Percentiles rank a stretch among this genome's conserved stretches.
Conservation (phyloP, 2,329 filamentous ascomycete genomes). For the Fusarium sororula region DNA sequence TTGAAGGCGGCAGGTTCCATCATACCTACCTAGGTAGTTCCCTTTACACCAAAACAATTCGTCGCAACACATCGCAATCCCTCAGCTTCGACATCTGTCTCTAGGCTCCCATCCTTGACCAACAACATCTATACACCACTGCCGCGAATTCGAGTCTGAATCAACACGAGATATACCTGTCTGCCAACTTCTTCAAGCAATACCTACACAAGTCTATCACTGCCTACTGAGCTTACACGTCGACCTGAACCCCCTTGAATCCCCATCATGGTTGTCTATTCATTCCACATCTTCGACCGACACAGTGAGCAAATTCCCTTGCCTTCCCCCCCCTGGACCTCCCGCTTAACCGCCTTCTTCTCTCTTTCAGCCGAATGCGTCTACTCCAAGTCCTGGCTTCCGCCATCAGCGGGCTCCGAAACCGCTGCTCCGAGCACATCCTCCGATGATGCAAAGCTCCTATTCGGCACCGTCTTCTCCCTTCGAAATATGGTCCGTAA, state of each 20-base stretch:
- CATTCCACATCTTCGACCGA: slow-evolving; percentile 98
- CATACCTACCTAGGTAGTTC: not conserved
- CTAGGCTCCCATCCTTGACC: not conserved
- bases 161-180: not conserved
- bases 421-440: slow-evolving; percentile 43
- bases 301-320: slow-evolving; percentile 75
- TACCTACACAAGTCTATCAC: not conserved
- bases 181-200: not conserved
- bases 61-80: slow-evolving; percentile 5
- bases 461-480: slow-evolving; percentile 97
- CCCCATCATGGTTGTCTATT: slow-evolving; percentile 86
- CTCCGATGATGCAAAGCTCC: slow-evolving; percentile 91
- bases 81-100: not conserved
- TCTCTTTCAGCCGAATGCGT: slow-evolving; percentile 86
- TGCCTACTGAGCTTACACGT: not conserved
- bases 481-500: slow-evolving; percentile 97
- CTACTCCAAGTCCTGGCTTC: slow-evolving; percentile 88
- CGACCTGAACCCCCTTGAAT: slow-evolving; percentile 7
- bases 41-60: not conserved
- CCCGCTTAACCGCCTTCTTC: slow-evolving; percentile 22
- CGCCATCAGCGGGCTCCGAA: slow-evolving; percentile 50
- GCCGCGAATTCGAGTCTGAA: not conserved
- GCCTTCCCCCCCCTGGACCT: not conserved
- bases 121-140: not conserved
- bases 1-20: not conserved